Evolutionary conservation across 179 eudicot species (phyloP), one percentile per base, ranked within the genome.

Genomic region (Spergularia azorica): DNA sequence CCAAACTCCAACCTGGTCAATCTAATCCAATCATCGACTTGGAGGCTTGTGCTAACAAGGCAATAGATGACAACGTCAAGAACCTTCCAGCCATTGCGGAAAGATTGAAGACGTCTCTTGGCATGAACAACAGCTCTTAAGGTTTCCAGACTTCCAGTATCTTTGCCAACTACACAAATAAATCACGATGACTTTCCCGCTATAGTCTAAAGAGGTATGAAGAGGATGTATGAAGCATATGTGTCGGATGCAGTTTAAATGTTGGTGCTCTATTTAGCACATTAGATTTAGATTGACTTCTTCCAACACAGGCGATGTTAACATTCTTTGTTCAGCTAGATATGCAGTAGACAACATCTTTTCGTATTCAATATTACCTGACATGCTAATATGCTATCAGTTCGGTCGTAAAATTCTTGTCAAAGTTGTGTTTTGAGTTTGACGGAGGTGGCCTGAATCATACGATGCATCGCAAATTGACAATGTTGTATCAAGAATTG

Each of bases 41-140:
- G 77, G 97, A 95, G 73, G 84, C 97, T 1, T 95, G 98, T 68
- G 97, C 93, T 63, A 86, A 85, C 70, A 82, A 69, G 68, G 78
- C 98, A 32, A 80, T 95, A 50, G 89, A 95, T 62, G 97, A 95
- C 26, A 88, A 86, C 79, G 71, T 95, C 78, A 83, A 79, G 67
- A 78, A 85, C 43, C 74, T 95, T 65, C 95, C 97, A 6, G 87
- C 82, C 77, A 75, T 95, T 26, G 93, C 86, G 57, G 90, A 75
- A 60, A 86, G 81, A 80, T 73, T 95, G 87, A 91, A 88, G 87
- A 72, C 83, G 20, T 84, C 90, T 77, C 89, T 94, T 20, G 83
- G 87, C 68, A 79, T 94, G 67, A 73, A 79, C n/a, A 38, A 79
- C 73, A 79, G 77, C 77, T 13, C 55, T 55, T 78, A 58, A 79